phyloP scores from a whole-genome alignment of 805 yeast genomes.

The Starmerella roubikii region DNA sequence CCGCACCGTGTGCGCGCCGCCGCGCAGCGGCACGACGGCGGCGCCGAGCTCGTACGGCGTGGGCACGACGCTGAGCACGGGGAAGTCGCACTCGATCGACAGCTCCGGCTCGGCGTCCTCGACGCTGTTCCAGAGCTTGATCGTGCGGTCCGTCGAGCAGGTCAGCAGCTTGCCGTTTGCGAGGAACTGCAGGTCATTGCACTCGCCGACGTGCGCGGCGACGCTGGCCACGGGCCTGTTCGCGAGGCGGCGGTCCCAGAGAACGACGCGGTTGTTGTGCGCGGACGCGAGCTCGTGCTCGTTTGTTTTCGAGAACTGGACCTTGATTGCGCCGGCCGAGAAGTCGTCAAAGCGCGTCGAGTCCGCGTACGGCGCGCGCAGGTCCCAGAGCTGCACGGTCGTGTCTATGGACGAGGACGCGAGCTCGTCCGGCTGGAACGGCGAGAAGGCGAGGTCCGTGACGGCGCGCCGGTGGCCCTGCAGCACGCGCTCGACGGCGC shows the following conservation, averaged over 20 bases:
- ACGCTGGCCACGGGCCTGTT: conserved; percentile 57
- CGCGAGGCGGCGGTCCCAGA: conserved; percentile 86
- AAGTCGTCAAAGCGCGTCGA: conserved; percentile 71
- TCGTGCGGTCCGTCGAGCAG: conserved; percentile 74
- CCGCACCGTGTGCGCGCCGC: conserved; percentile 57
- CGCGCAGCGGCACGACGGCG: conserved; percentile 80
- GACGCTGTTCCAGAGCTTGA: conserved; percentile 54
- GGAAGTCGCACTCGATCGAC: conserved; percentile 59
- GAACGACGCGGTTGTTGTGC: conserved; percentile 63
- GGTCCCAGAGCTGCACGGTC: conserved; percentile 78
- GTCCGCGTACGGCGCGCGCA: conserved; percentile 23
- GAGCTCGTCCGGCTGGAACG: conserved; percentile 66
- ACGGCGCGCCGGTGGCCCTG: conserved; percentile 90
- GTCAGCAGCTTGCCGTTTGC: conserved; percentile 54
- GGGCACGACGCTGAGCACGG: conserved; percentile 77
- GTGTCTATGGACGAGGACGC: conserved; percentile 94
- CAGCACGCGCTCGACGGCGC: conserved; percentile 73
- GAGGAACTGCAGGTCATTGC: conserved; percentile 80
- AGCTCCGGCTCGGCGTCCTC: conserved; percentile 34
- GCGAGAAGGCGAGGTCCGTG: conserved; percentile 89
- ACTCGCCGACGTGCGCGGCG: conserved; percentile 68
- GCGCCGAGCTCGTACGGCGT: conserved; percentile 83
- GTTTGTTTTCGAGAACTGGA: conserved; percentile 76
- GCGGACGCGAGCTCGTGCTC: conserved; percentile 70
- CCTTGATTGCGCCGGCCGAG: conserved; percentile 90